A percentile compares a stretch with the other conserved stretches of the same genome.
Conservation (phyloP, 1,139 yeast species). For the Diutina catenulata region DNA sequence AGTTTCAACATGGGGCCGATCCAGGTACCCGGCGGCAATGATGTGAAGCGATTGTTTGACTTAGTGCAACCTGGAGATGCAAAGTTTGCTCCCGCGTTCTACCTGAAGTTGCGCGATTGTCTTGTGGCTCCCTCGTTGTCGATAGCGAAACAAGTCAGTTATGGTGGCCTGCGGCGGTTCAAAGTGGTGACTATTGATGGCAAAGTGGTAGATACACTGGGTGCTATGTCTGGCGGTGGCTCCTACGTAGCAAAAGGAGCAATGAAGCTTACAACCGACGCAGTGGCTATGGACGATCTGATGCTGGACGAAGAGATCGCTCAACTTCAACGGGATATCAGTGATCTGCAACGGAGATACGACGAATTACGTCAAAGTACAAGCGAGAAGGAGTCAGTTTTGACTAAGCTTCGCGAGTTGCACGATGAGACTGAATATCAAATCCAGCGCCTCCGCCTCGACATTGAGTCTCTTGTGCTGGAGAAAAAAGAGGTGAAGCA, state of each 20-base stretch:
- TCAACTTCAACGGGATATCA: constrained; percentile 41
- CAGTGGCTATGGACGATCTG: constrained; percentile 14
- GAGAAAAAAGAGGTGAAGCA: constrained; percentile 32
- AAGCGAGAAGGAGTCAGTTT: constrained; percentile 47
- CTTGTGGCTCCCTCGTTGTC: constrained; percentile 69
- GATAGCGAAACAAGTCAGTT: constrained; percentile 84
- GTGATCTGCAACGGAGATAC: constrained; percentile 43
- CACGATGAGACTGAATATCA: constrained; percentile 61
- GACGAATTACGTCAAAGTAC: constrained; percentile 40
- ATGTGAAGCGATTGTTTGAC: constrained; percentile 81
- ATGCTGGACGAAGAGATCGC: constrained; percentile 45
- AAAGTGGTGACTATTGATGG: constrained; percentile 93
- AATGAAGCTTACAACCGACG: constrained; percentile 38
- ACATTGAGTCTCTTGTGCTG: constrained; percentile 46
- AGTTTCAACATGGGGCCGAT: constrained; percentile 48
- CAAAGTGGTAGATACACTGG: constrained; percentile 84
- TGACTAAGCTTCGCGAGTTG: constrained; percentile 47
- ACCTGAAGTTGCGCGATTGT: constrained; percentile 76
- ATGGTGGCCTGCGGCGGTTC: constrained; percentile 49
- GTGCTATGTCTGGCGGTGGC: constrained; percentile 98
- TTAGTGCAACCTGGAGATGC: constrained; percentile 56
- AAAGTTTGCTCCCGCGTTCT: constrained; percentile 78
- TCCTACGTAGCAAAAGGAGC: constrained; percentile 50
- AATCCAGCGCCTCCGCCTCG: constrained; percentile 49
- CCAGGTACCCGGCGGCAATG: constrained; percentile 45